These are phyloP conservation scores for Rhizoclosmatium globosum DNA, from an alignment of 192 early-diverging fungal species.

Conservation along the genomic window DNA sequence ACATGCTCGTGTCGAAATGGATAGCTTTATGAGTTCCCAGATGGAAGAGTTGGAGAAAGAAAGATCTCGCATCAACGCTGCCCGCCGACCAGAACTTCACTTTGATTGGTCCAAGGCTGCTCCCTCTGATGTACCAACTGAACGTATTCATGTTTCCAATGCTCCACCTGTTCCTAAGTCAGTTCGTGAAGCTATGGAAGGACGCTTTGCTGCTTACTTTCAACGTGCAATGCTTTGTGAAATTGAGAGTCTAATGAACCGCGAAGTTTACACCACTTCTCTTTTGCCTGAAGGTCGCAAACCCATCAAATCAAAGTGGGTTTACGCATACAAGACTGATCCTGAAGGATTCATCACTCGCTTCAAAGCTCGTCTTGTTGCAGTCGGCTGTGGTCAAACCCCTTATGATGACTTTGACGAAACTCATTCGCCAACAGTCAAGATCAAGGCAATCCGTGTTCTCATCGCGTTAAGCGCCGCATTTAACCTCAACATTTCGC, in stretches of 20 bases:
- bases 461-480: no score
- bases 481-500: not conserved
- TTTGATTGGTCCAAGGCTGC: not conserved
- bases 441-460: no score
- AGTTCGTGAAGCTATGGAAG: not conserved
- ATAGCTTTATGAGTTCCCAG: no score
- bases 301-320: slow-evolving; percentile 2
- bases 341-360: not conserved
- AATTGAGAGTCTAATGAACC: not conserved
- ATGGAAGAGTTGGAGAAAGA: no score
- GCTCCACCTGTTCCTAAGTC: not conserved
- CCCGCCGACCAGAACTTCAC: no score
- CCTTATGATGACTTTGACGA: no score
- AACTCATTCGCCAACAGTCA: no score
- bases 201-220: not conserved
- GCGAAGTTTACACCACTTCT: no score
- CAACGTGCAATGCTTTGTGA: not conserved
- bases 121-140: not conserved
- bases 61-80: no score
- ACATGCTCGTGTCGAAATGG: no score
- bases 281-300: not conserved
- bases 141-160: not conserved
- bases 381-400: no score
- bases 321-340: not conserved
- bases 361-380: no score